Evolutionary conservation across 257 asterid genomes (phyloP).

Genomic region (Linaria vulgaris): DNA sequence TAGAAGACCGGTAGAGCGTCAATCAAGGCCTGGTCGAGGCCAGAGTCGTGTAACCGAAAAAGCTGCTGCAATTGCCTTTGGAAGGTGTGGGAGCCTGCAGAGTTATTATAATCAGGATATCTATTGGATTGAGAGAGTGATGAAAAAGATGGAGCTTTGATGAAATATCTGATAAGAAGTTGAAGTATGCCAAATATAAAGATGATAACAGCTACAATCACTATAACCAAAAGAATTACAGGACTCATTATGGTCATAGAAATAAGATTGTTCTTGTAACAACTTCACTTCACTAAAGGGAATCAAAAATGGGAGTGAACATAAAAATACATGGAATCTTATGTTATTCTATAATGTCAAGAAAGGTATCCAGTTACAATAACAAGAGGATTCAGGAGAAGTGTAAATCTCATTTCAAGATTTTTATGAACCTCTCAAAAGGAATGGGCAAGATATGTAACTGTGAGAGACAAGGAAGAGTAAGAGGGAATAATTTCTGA

Average conservation of each 20-base stretch:
- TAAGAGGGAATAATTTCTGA: slow-evolving; percentile 29
- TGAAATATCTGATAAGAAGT: slow-evolving; percentile 41
- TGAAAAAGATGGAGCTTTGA: slow-evolving; percentile 30
- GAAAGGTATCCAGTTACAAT: not conserved
- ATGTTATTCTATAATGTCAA: no score
- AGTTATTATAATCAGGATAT: slow-evolving; percentile 26
- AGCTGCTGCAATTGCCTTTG: slow-evolving; percentile 58
- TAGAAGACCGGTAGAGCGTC: slow-evolving; percentile 52
- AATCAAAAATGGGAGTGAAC: no score
- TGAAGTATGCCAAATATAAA: slow-evolving; percentile 43
- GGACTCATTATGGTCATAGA: slow-evolving; percentile 38
- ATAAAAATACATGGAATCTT: no score
- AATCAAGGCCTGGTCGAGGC: slow-evolving; percentile 51
- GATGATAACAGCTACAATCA: slow-evolving; percentile 38
- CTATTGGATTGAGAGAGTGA: slow-evolving; percentile 30
- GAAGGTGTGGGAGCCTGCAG: slow-evolving; percentile 40
- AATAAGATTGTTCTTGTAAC: slow-evolving; percentile 17
- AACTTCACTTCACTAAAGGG: not conserved
- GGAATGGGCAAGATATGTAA: slow-evolving; percentile 8
- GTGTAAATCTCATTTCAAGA: not conserved
- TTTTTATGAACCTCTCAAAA: slow-evolving; percentile 20
- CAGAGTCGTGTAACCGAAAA: slow-evolving; percentile 49
- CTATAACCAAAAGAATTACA: slow-evolving; percentile 35
- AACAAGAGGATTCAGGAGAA: slow-evolving; percentile 26
- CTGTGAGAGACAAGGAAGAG: slow-evolving; percentile 22